Evolutionary conservation across 2,329 filamentous ascomycete genomes (phyloP), one percentile per base, ranked within the genome.

Genomic region (Passalora sequoiae): DNA sequence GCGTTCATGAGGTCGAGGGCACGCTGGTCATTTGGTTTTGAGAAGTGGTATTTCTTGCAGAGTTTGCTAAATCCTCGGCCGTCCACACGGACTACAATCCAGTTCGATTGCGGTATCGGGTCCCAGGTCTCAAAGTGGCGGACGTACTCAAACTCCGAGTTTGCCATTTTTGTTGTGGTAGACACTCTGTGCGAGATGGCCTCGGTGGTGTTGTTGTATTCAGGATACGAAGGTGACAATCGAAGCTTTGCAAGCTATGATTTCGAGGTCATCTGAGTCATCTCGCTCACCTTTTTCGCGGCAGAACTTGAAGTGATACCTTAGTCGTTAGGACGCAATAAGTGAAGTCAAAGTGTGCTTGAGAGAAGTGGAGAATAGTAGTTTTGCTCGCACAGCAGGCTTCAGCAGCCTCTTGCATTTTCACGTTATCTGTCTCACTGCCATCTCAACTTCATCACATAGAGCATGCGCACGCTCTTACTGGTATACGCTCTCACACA

Each of bases 1-100:
- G 81, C 80, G 60, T 98, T 98, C 91, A 98, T 97, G 54, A 98
- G 80, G 64, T 94, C 80, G 9, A 97, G 70, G 0, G 89, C 92
- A 52, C 86, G 78, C 29, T 76, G 75, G 66, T 98, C 92, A 67
- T 97, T 98, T 28, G 92, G 92, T 68, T 97, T 98, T 57, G 81
- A 75, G 60, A 97, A 97, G 16, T 70, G 70, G 68, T 97, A 92
- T 65, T 60, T 62, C 28, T 57, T 55, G 50, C 55, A 58, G 35
- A 62, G 49, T 51, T 94, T 96, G 59, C 89, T 92, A 68, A 98
- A 98, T 13, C 89, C 89, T 52, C 91, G 78, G 17, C 92, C 92
- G 68, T 98, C 92, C 59, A 98, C 83, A 47, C 92, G 83, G 43
- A 98, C 82, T 15, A 97, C 88, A 44, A 97, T 84, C 89, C 89